Conservation (phyloP, 2,329 filamentous ascomycete species). For the Venturia nashicola region DNA sequence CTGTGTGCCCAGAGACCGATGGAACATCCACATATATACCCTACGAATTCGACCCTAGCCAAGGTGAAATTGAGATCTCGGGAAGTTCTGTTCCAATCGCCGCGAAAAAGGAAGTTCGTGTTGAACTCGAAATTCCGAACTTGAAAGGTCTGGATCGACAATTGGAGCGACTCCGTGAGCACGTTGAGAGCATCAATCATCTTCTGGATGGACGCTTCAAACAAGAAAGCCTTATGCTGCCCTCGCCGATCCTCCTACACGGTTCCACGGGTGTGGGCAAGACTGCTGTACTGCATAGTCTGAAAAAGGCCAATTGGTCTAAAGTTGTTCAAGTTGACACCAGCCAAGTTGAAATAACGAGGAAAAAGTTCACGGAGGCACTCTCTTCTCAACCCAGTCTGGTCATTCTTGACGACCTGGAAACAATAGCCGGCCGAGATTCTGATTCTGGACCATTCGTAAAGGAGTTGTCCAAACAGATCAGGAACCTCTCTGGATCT, state of each 20-base stretch:
- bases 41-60: conserved; percentile 14
- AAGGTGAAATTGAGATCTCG: conserved; percentile 4
- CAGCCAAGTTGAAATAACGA: conserved; percentile 35
- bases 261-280: conserved; percentile 68
- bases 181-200: neutral
- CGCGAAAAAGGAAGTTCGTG: neutral
- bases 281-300: conserved; percentile 55
- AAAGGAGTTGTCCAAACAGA: conserved; percentile 34
- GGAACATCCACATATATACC: conserved; percentile 3
- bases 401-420: conserved; percentile 67
- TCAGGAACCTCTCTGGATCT: conserved; percentile 42
- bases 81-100: neutral
- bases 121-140: conserved; percentile 34
- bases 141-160: conserved; percentile 14
- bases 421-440: conserved; percentile 53
- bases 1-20: conserved; percentile 14
- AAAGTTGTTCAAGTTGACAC: conserved; percentile 49
- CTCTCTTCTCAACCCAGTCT: conserved; percentile 59
- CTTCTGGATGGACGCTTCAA: conserved; percentile 14
- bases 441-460: conserved; percentile 26
- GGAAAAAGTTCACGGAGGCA: conserved; percentile 63
- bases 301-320: conserved; percentile 57
- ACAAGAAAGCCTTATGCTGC: conserved; percentile 20
- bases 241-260: conserved; percentile 56
- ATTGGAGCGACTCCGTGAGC: conserved; percentile 2